Evolutionary conservation across 495 filamentous ascomycete genomes (phyloP), one percentile per base, ranked within the genome.

Genomic region (Neurospora sp.): DNA sequence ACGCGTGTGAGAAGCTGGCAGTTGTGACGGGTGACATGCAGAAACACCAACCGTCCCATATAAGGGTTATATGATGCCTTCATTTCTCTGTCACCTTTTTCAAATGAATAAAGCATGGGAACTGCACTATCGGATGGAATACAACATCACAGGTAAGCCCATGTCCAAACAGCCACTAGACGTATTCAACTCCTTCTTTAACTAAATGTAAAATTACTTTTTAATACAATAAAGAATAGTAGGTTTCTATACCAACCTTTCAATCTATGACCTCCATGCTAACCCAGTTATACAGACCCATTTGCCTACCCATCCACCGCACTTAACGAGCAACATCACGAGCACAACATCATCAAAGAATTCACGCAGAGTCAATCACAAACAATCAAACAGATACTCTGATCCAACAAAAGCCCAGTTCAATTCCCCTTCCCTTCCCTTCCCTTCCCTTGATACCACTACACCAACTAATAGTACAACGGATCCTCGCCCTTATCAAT

Each of bases 401-500:
- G n/a, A 16, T 35, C 14, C 27, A 31, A n/a, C n/a, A n/a, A n/a
- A 62, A 62, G 3, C 23, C 54, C 1, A 5, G 54, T 35, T 49
- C 54, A 66, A 66, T 66, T 66, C 12, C 8, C 27, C 27, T 35
- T 35, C 54, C 31, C 1, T 37, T 35, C 27, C 27, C 18, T 35
- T 27, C 31, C 1, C 18, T 35, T 35, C 54, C 31, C 1, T 37
- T 18, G 27, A 66, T 66, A 66, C 23, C 35, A 16, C 5, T 66
- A 66, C 23, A 66, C 8, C 5, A 66, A 66, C 54, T 66, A 66
- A 35, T 66, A 66, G 16, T 31, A 66, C 54, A 66, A 66, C 14
- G 54, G 54, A 66, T 66, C 54, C 39, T 79, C 74, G 18, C 81
- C 81, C 38, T 39, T 74, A 3, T 49, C 77, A 69, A 79, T 78